Base-by-base conservation (phyloP, 2,329 filamentous ascomycete species). In the Dryadomyces quercivorus region DNA sequence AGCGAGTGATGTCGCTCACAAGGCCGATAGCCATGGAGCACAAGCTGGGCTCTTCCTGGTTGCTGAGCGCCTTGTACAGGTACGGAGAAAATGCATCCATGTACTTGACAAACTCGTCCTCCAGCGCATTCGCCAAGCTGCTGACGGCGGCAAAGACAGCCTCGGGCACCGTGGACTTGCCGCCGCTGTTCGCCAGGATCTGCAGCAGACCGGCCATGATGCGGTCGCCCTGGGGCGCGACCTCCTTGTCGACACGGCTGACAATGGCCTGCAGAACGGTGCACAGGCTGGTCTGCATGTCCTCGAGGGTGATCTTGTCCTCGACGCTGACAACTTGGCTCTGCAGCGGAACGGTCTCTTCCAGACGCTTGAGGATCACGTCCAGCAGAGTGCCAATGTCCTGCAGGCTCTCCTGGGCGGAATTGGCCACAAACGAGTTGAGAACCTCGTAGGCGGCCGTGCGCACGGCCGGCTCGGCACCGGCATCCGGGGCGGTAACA, bases 21-120 rank as follows among this genome's bases (percentile, higher is more conserved):
- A 98, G 80, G 63, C 93, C 93, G 69, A 98, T 96, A 63, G 93
- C 92, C 84, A 97, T 94, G 48, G 92, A 86, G 77, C 93, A 97
- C 58, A 97, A 80, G 69, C 84, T 86, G 40, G 91, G 87, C 73
- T 96, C 93, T 60, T 98, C 92, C 67, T 95, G 90, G 76, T 97
- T 97, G 65, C 85, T 86, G 34, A 98, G 82, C 31, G 93, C 93
- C 62, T 89, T 94, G 77, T 93, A 93, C 51, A 98, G 76, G 80
- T 89, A 96, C 10, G 90, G 90, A 47, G 84, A 78, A 70, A 98
- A 98, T 2, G 88, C 82, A 45, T 95, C 89, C 92, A 98, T 97
- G 75, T 98, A 98, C 74, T 94, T 93, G 67, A 85, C 75, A 69
- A 98, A 98, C 61, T 92, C 89, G 54, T 90, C 88, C 66, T 96